A percentile compares a stretch with the other conserved stretches of the same genome.
These are phyloP conservation scores for Ceratocystis smalleyi DNA, from an alignment of 2,329 filamentous ascomycete genomes.

Conservation along the genomic window DNA sequence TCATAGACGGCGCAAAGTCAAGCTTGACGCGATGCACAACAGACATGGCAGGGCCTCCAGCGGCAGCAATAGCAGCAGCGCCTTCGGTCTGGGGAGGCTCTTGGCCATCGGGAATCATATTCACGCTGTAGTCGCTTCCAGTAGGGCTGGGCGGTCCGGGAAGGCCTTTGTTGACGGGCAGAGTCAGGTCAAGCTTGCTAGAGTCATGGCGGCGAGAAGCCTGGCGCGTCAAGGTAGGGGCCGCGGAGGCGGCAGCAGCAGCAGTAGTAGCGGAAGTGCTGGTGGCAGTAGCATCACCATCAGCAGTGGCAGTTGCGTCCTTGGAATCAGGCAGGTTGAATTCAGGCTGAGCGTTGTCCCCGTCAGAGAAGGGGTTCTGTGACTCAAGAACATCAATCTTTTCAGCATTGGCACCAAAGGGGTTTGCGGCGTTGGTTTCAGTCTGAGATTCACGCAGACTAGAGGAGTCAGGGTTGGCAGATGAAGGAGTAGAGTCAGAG, in stretches of 20 bases:
- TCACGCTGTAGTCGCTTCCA: conserved; percentile 46
- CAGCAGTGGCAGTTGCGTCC: conserved; percentile 11
- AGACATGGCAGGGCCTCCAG: conserved; percentile 41
- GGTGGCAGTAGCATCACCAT: conserved; percentile 27
- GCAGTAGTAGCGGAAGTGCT: conserved; percentile 29
- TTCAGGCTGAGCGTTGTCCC: conserved; percentile 31
- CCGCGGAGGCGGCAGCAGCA: conserved; percentile 24
- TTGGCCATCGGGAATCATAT: conserved; percentile 36
- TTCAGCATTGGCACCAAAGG: conserved; percentile 49
- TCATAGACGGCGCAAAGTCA: conserved; percentile 83
- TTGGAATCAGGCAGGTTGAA: conserved; percentile 26
- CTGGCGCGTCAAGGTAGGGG: conserved; percentile 31
- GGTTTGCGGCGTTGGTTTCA: conserved; percentile 44
- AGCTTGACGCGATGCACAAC: conserved; percentile 84
- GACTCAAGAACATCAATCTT: conserved; percentile 21
- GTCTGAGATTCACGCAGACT: conserved; percentile 20
- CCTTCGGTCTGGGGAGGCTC: conserved; percentile 31
- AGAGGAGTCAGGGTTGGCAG: neutral
- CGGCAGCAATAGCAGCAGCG: conserved; percentile 46
- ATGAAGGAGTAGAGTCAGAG: neutral
- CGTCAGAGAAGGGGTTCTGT: conserved; percentile 48
- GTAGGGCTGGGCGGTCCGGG: conserved; percentile 39
- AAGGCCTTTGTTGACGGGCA: conserved; percentile 25
- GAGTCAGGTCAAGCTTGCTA: conserved; percentile 39
- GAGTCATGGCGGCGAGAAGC: conserved; percentile 40